A percentile compares a stretch with the other conserved stretches of the same genome.
phyloP scores from a whole-genome alignment of 148 eudicot genomes.

The Polygonum aviculare region DNA sequence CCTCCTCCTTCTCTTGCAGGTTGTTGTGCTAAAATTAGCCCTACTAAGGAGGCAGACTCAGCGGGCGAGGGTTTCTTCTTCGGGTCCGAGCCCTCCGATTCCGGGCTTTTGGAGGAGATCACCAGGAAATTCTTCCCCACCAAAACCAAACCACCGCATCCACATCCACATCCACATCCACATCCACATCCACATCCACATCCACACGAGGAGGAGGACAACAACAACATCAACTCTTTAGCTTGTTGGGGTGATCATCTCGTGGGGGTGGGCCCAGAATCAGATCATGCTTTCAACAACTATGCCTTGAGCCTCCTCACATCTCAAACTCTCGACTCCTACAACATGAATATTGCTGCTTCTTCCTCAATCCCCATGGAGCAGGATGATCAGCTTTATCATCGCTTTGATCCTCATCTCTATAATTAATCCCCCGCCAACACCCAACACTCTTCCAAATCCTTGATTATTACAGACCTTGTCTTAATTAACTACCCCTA shows the following conservation, averaged over 20 bases:
- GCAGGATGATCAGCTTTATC: background rate
- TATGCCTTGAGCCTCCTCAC: no score
- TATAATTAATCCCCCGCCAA: background rate
- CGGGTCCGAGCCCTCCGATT: constrained; percentile 29
- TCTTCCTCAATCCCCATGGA: no score
- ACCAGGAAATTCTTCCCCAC: constrained; percentile 45
- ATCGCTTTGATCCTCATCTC: background rate
- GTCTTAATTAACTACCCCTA: background rate
- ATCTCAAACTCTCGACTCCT: no score
- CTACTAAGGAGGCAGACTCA: background rate
- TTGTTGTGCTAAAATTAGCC: no score
- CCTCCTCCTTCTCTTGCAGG: background rate
- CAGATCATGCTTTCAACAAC: no score
- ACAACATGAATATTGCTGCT: no score
- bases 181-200: no score
- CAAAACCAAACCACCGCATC: background rate
- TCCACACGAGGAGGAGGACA: no score
- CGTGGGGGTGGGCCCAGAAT: no score
- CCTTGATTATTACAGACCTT: background rate
- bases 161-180: no score
- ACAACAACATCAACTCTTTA: no score
- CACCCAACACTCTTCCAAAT: background rate
- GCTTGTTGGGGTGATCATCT: no score
- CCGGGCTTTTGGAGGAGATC: constrained; percentile 45
- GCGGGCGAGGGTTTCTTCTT: constrained; percentile 11